Evolutionary conservation across 2,329 filamentous ascomycete genomes (phyloP), one percentile per base, ranked within the genome.

Genomic region (Cladosporium sp.): DNA sequence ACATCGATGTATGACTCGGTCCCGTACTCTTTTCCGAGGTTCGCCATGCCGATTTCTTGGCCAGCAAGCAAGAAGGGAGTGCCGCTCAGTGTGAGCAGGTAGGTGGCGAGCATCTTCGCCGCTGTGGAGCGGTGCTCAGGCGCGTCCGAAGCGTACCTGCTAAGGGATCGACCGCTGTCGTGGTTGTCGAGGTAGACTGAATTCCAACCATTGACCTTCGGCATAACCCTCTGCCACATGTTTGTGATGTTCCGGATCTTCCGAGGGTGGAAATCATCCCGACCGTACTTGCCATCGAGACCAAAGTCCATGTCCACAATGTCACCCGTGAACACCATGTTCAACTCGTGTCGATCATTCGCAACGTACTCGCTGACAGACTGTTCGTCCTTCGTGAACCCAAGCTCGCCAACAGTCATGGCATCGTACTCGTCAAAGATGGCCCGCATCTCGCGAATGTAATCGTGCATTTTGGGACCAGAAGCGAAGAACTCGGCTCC

Each of bases 241-340:
- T 72, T 69, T 39, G 78, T 74, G 36, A 77, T 75, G 2, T 67
- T 59, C 58, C 79, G 79, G 38, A 84, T 43, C 27, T 49, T 53
- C 27, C 42, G 42, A 2, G 65, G 45, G 78, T 72, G 4, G 70
- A 70, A 7, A 81, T 71, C 40, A 68, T 68, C 73, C 30, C 83
- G 65, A 75, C 55, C 77, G 76, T 51, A 74, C 60, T 27, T 55
- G 38, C 42, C 62, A 3, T 52, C 46, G 7, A 78, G 74, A 13
- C 78, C 64, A 48, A 51, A 46, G 25, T 78, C 76, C 82, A 85
- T 64, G 25, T 76, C 70, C 53, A 79, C 71, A n/a, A 79, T 69
- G 50, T 86, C 82, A 60, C 86, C 86, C 57, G 84, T 79, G 65
- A 86, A 86, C 38, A 86, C 82, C 80, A 86, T 86, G 61, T 78